Evolutionary conservation across 805 yeast species (phyloP).

Genomic region (Hanseniaspora singularis): DNA sequence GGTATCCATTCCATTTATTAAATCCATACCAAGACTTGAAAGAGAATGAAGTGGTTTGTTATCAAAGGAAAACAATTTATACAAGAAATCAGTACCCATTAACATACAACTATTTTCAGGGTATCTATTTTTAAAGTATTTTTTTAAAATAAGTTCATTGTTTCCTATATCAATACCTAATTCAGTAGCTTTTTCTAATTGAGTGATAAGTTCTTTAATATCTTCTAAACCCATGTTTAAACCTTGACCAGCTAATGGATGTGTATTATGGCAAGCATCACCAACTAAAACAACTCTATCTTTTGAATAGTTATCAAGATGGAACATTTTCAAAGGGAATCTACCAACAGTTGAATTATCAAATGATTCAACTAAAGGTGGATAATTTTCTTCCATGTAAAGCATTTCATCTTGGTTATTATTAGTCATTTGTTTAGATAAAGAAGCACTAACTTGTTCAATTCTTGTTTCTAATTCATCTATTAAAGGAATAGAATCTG

Average conservation of each 20-base stretch:
- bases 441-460: constrained; percentile 24
- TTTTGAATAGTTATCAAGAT: constrained; percentile 77
- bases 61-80: constrained; percentile 63
- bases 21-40: constrained; percentile 64
- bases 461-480: constrained; percentile 68
- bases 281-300: constrained; percentile 89
- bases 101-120: constrained; percentile 66
- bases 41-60: constrained; percentile 62
- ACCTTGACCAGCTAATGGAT: constrained; percentile 97
- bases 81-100: constrained; percentile 85
- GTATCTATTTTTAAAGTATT: constrained; percentile 74
- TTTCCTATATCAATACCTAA: constrained; percentile 87
- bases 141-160: constrained; percentile 58
- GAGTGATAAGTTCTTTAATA: constrained; percentile 55
- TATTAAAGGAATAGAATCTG: constrained; percentile 38
- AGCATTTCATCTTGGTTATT: constrained; percentile 28
- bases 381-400: constrained; percentile 48
- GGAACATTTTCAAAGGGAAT: constrained; percentile 79
- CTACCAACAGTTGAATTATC: constrained; percentile 60
- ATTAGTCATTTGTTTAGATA: constrained; percentile 22
- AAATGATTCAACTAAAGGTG: constrained; percentile 52
- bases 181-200: constrained; percentile 55
- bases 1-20: constrained; percentile 50
- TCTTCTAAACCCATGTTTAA: constrained; percentile 95
- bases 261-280: constrained; percentile 96